Conservation (phyloP, 2,329 filamentous ascomycete genomes). For the Pyricularia grisea region DNA sequence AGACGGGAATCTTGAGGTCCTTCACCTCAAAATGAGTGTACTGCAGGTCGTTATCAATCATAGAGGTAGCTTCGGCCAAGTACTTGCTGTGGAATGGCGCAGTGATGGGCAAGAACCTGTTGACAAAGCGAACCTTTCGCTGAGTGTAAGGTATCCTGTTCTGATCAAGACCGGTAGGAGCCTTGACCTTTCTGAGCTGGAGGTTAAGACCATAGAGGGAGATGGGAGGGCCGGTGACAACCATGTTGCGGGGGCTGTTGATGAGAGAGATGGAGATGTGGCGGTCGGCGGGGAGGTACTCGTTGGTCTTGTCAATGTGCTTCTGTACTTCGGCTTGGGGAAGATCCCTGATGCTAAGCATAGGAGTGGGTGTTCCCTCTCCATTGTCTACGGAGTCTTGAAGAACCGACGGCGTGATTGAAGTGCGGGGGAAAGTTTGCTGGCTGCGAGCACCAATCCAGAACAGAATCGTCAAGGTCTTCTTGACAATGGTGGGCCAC, state of each 20-base stretch:
- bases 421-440: constrained; percentile 93
- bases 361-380: constrained; percentile 91
- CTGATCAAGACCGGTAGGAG: constrained; percentile 93
- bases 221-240: constrained; percentile 91
- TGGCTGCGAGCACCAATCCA: constrained; percentile 98
- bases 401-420: constrained; percentile 79
- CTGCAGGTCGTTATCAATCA: constrained; percentile 82
- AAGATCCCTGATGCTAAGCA: constrained; percentile 94
- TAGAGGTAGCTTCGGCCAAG: constrained; percentile 67
- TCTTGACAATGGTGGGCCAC: constrained; percentile 69
- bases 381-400: constrained; percentile 91
- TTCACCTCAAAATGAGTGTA: constrained; percentile 66
- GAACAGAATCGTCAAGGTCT: constrained; percentile 87
- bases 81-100: constrained; percentile 98
- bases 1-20: constrained; percentile 75
- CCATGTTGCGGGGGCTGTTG: constrained; percentile 95
- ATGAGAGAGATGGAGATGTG: constrained; percentile 93
- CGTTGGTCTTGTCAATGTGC: constrained; percentile 93
- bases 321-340: constrained; percentile 83
- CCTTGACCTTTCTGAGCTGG: constrained; percentile 92
- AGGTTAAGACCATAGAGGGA: constrained; percentile 94
- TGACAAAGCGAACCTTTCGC: constrained; percentile 92
- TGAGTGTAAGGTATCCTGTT: constrained; percentile 90
- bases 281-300: constrained; percentile 84
- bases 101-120: constrained; percentile 94